A percentile compares a stretch with the other conserved stretches of the same genome.
Evolutionary conservation across 2,329 filamentous ascomycete species (phyloP).

Genomic region (Nannizzia gypsea): DNA sequence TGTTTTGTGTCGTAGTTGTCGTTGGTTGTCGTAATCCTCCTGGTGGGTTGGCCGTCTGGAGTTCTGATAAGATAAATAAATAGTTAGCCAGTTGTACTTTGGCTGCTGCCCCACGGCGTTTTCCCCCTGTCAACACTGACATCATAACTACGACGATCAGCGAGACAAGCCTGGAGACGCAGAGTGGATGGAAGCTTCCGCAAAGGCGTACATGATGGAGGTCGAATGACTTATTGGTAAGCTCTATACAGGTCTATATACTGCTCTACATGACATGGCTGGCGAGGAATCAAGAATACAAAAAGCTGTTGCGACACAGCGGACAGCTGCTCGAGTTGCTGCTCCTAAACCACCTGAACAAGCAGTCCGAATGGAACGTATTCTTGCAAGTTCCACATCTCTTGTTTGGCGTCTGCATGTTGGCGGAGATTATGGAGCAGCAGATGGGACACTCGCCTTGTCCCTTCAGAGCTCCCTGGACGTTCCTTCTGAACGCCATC

Average conservation of each 20-base stretch:
- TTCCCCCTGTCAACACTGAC: background rate
- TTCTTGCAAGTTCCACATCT: conserved; percentile 86
- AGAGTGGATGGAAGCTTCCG: background rate
- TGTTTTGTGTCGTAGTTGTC: background rate
- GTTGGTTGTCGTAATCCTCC: background rate
- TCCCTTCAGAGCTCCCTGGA: conserved; percentile 77
- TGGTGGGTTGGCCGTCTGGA: background rate
- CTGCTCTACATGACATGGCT: background rate
- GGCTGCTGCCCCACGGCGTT: background rate
- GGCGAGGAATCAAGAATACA: conserved; percentile 37
- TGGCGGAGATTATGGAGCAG: conserved; percentile 82
- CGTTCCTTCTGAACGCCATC: conserved; percentile 72
- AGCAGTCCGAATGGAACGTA: conserved; percentile 74
- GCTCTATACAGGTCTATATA: background rate
- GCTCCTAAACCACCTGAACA: conserved; percentile 95
- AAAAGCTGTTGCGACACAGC: conserved; percentile 80
- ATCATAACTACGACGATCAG: background rate
- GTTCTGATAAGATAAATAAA: background rate
- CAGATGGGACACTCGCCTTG: conserved; percentile 95
- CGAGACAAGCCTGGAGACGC: background rate
- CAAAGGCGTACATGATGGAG: background rate
- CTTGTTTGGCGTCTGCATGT: conserved; percentile 86
- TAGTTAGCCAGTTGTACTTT: too few species aligned
- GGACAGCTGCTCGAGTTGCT: conserved; percentile 88
- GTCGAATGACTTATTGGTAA: background rate